Base-by-base conservation (phyloP, 192 early-diverging fungal species). In the Backusella macrospora region DNA sequence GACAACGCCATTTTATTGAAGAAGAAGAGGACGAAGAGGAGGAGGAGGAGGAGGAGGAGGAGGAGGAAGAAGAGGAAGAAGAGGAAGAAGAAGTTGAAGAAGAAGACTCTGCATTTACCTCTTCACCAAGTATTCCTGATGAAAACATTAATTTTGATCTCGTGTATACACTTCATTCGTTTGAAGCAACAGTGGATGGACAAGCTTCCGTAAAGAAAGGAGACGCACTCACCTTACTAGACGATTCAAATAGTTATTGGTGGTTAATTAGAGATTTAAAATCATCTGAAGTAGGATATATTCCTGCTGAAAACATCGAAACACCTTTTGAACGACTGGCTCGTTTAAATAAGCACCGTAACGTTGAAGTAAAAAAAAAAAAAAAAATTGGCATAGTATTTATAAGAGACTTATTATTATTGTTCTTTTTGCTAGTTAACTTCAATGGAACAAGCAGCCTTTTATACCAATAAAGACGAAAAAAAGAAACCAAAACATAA, bases 291-390 rank as follows among this genome's bases (percentile, higher is more conserved):
- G 89, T 95, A 74, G 93, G 93, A 13, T 95, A 95, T 78, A 91
- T 95, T 48, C 93, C 93, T 23, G 93, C 93, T 4, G 93, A 95
- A 73, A 93, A 94, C 73, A 88, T 94, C 66, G 93, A 94, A 78
- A 88, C 90, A 71, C 93, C 93, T 0, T 90, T 82, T 74, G 93
- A 94, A 71, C 84, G 91, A 29, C 74, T 94, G 38, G 93, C 92
- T 15, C 84, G 93, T 52, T 77, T 94, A 26, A 93, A 94, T 77
- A 90, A 91, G 66, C 82, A 85, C 52, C 77, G 85, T 29, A 94
- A 94, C 78, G 86, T 94, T 4, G 84, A 88, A 45, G 72, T 85
- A n/a, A 73, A 44, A 14, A 40, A 68, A 23, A 47, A 46, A 40
- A 37, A 18, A 18, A 5, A 7, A 0, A 18, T 15, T 10, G 13